Evolutionary conservation across 1,139 yeast species (phyloP).

Genomic region (Suhomyces taliae): DNA sequence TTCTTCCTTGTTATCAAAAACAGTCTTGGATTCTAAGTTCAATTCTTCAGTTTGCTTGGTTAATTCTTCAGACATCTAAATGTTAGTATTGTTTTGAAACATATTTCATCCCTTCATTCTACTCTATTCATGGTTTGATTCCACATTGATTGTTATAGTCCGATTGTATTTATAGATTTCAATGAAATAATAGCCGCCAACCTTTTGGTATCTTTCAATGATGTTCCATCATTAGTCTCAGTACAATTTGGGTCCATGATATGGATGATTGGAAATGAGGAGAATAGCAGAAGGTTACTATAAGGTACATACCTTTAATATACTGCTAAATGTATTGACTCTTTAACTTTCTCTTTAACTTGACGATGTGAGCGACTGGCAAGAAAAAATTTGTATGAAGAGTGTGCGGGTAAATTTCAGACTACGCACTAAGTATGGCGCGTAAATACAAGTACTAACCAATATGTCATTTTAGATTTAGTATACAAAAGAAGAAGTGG

Average conservation of each 20-base stretch:
- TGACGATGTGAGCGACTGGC: slow-evolving; percentile 17
- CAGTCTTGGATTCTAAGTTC: slow-evolving; percentile 55
- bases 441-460: slow-evolving; percentile 10
- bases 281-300: neutral
- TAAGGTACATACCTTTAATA: slow-evolving; percentile 7
- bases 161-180: too few relatives aligned
- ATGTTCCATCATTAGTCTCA: too few relatives aligned
- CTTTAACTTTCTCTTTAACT: slow-evolving; percentile 4
- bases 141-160: too few relatives aligned
- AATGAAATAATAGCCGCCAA: too few relatives aligned
- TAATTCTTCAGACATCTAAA: slow-evolving; percentile 52
- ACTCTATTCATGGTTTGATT: too few relatives aligned
- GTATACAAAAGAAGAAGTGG: neutral
- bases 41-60: slow-evolving; percentile 54
- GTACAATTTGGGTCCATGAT: too few relatives aligned
- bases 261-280: too few relatives aligned
- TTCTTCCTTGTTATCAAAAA: slow-evolving; percentile 66
- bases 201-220: too few relatives aligned
- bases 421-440: neutral
- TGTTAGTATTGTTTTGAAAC: slow-evolving; percentile 13
- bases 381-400: slow-evolving; percentile 21
- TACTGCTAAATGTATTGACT: slow-evolving; percentile 4
- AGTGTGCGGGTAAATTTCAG: slow-evolving; percentile 25
- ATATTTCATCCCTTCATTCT: too few relatives aligned
- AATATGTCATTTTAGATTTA: neutral